phyloP scores from a whole-genome alignment of 176 grass and related monocot genomes.

The Zea luxurians region DNA sequence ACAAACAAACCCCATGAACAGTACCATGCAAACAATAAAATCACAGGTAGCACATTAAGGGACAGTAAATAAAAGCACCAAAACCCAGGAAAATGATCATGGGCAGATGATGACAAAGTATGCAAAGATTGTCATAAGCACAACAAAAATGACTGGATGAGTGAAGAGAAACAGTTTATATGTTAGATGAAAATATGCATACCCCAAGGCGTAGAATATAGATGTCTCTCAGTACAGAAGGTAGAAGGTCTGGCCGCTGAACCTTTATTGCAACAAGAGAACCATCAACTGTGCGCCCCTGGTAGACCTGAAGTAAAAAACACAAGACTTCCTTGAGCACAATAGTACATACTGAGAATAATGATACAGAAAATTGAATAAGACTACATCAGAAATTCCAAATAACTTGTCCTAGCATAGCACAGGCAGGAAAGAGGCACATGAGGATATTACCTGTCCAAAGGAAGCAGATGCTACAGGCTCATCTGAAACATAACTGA shows the following conservation, averaged over 20 bases:
- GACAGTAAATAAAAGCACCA: constrained; percentile 7
- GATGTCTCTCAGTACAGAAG: constrained; percentile 72
- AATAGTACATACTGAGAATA: constrained; percentile 17
- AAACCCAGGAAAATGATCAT: neutral
- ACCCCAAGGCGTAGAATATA: constrained; percentile 94
- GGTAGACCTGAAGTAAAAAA: constrained; percentile 70
- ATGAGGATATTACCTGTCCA: constrained; percentile 66
- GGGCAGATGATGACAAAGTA: neutral
- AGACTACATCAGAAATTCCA: constrained; percentile 4
- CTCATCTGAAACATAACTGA: constrained; percentile 81
- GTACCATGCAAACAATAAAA: constrained; percentile 17
- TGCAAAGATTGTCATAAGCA: constrained; percentile 8
- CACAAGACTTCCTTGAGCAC: constrained; percentile 2
- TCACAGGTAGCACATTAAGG: neutral
- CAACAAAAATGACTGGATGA: neutral
- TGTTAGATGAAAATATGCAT: constrained; percentile 41
- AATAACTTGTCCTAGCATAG: neutral
- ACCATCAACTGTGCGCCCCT: constrained; percentile 72
- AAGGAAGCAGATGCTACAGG: constrained; percentile 87
- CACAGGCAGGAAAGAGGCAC: neutral
- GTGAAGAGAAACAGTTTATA: neutral
- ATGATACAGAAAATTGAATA: constrained; percentile 5
- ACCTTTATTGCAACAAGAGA: constrained; percentile 88
- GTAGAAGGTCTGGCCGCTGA: constrained; percentile 82
- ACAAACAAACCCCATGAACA: neutral